These are phyloP conservation scores for Ceratocystis variospora DNA, from an alignment of 2,329 filamentous ascomycete genomes.

Conservation along the genomic window DNA sequence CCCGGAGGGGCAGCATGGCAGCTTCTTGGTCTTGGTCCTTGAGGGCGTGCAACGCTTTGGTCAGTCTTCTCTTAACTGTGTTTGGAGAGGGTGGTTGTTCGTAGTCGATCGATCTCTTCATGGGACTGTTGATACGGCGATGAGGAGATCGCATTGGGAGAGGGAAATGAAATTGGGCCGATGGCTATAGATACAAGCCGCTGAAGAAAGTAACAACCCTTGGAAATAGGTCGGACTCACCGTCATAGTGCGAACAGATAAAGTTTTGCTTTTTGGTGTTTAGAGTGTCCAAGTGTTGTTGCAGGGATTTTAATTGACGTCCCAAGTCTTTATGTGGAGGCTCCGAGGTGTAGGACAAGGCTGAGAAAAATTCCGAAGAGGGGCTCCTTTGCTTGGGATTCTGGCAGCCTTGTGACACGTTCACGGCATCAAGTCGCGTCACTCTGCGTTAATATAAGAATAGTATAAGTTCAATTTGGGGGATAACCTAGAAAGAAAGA, in stretches of 20 bases:
- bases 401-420: not conserved
- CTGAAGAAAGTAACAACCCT: no score
- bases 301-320: slow-evolving; percentile 19
- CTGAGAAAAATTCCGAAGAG: slow-evolving; percentile 14
- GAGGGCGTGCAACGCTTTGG: slow-evolving; percentile 1
- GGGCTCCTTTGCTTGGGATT: slow-evolving; percentile 1
- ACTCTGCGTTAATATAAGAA: not conserved
- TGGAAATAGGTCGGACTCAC: not conserved
- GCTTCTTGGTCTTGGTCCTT: slow-evolving; percentile 20
- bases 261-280: not conserved
- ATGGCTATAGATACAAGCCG: not conserved
- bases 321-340: slow-evolving; percentile 10
- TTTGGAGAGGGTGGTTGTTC: not conserved
- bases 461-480: not conserved
- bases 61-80: slow-evolving; percentile 5
- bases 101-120: not conserved
- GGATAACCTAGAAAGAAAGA: not conserved
- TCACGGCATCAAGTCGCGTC: not conserved
- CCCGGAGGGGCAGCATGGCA: slow-evolving; percentile 52
- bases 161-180: not conserved
- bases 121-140: not conserved
- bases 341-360: slow-evolving; percentile 6
- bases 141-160: not conserved
- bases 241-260: slow-evolving; percentile 7
- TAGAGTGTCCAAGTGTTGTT: not conserved